Base-by-base conservation (phyloP, 371 early-diverging fungal species). In the Rhizopus sp. region DNA sequence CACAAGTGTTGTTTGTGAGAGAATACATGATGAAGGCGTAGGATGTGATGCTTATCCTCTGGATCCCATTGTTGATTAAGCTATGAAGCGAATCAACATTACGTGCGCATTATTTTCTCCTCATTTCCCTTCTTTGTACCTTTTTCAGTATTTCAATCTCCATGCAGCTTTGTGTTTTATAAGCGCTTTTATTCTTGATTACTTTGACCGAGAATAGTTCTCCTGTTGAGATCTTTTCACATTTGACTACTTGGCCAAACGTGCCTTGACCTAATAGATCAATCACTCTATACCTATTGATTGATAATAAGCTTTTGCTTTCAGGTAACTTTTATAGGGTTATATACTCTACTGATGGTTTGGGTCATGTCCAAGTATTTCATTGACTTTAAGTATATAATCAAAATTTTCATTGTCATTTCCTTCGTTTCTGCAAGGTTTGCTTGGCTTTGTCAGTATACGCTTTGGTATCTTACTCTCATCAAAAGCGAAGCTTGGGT, bases 191-290 rank as follows among this genome's bases (percentile, higher is more conserved):
- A 78, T 95, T 98, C 69, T 98, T 98, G 58, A 99, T 94, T 6
- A 99, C 93, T 70, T 99, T 99, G 49, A 98, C 91, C 4, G 98
- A 99, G 17, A 93, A 90, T 17, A 90, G 65, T 50, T 91, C 91
- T 57, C 91, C 87, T 4, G 95, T 94, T 51, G 87, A 86, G 39
- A 93, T 51, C 51, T 92, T 88, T 42, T 90, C 86, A 64, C 97
- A 98, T 72, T 94, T 95, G 30, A 94, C 96, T 0, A 99, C 99
- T 73, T 98, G 97, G 0, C 99, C 98, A 84, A 98, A 99, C 0
- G 99, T 99, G 12, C 99, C 99, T 72, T 89, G 90, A 3, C 99
- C 99, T 17, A 99, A 72, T 16, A 93, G 71, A 68, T 96, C 97
- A 57, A 93, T 67, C 48, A 98, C 94, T 40, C 87, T 70, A 70